Base-by-base conservation (phyloP, 257 asterid genomes). In the Echites panduratus region DNA sequence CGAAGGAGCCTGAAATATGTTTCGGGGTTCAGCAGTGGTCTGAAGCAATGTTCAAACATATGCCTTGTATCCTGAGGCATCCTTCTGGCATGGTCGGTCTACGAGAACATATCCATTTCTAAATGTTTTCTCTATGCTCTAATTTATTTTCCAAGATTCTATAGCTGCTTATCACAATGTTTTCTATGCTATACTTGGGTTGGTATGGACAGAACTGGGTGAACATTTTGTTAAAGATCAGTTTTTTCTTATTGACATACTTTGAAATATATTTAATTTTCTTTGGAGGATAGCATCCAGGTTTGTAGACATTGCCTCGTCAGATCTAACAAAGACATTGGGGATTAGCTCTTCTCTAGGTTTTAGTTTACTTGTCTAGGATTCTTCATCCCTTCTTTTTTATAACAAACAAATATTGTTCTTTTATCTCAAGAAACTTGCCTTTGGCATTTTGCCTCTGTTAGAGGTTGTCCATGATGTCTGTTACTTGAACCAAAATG, bases 41-140 rank as follows among this genome's bases (percentile, higher is more conserved):
- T 82, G 96, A 93, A 87, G 90, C 91, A 75, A 88, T 85, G 70
- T 79, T 48, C 73, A 86, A 82, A 81, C 97, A 89, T 80, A 80
- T 93, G 89, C 97, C 96, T 77, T 77, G 81, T 57, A 81, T 87
- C 66, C 81, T 87, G 76, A 84, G 76, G 79, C 94, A 93, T 86
- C 82, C 93, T 82, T 91, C 97, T 66, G 82, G 90, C 68, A 84
- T 88, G 96, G 98, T 93, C 75, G 74, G 97, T 82, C 79, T 50
- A 47, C 58, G 16, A 69, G 62, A 71, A 61, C 57, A 65, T 43
- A 56, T 9, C 14, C 35, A 56, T 56, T 32, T 56, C 63, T 22
- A 2, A 58, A 58, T 58, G 47, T 38, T 19, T 64, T 38, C 49
- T 53, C 49, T 64, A 9, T 64, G 69, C 27, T 63, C 2, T 70